phyloP scores from a whole-genome alignment of 441 rosid species.

The Arabidopsis hybrid region DNA sequence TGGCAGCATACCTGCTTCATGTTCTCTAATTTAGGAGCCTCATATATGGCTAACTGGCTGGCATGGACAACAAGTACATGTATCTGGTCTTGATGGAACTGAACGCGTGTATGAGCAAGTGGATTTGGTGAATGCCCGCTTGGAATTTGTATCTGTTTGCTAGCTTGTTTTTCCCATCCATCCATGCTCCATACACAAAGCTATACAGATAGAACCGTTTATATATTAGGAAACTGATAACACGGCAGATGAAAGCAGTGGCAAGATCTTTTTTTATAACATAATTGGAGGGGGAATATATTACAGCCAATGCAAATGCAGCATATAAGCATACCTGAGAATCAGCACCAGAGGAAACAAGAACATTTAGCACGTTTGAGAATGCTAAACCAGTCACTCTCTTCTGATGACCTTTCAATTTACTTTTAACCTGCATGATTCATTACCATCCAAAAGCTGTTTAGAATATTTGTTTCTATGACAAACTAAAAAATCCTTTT shows the following conservation, averaged over 20 bases:
- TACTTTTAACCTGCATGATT: conserved; percentile 50
- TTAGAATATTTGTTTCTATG: conserved; percentile 10
- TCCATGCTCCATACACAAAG: conserved; percentile 67
- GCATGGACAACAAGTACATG: conserved; percentile 62
- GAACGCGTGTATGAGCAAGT: conserved; percentile 63
- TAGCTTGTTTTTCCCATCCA: conserved; percentile 92
- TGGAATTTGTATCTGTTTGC: conserved; percentile 66
- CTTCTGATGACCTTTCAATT: conserved; percentile 58
- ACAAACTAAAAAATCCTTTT: not conserved
- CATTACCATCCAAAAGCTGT: conserved; percentile 23
- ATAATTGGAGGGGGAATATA: not conserved
- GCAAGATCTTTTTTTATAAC: not conserved
- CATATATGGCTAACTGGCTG: conserved; percentile 62
- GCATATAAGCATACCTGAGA: conserved; percentile 52
- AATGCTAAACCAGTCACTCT: conserved; percentile 67
- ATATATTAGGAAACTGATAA: conserved; percentile 17
- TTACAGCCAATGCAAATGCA: conserved; percentile 4
- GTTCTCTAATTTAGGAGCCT: conserved; percentile 62
- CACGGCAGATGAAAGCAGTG: conserved; percentile 8
- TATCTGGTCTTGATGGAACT: conserved; percentile 63
- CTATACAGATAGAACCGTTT: conserved; percentile 39
- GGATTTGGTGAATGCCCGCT: conserved; percentile 50
- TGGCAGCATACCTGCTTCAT: conserved; percentile 53
- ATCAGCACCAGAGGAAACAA: conserved; percentile 68
- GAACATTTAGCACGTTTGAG: conserved; percentile 52